Base-by-base conservation (phyloP, 352 stramenopile genomes). In the Pythium aristosporum region DNA sequence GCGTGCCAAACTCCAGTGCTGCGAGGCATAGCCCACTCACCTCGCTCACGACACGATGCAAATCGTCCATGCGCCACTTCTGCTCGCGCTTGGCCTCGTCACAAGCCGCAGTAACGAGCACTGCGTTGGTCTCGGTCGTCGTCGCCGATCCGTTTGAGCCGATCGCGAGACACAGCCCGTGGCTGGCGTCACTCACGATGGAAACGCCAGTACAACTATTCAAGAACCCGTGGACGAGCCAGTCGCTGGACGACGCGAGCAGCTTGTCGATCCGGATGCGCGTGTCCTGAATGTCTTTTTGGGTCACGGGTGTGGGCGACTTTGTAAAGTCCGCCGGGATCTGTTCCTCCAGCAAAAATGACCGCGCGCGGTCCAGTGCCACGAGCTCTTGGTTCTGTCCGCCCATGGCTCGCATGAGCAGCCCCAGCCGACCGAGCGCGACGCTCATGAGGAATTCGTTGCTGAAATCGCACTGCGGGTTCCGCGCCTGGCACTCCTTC, bases 291-390 rank as follows among this genome's bases (percentile, higher is more conserved):
- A 67, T 61, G n/a, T 67, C 25, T 21, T 52, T 43, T 23, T 67
- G 60, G 4, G 60, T 67, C 32, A 67, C 54, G n/a, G 60, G 28
- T 6, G 60, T 67, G 4, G 41, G 21, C 43, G 60, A 67, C n/a
- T 57, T 57, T 3, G 16, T 39, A 20, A 62, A 68, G 13, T 53
- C 37, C 9, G 36, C 47, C 0, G 73, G 75, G 52, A 83, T 77
- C 44, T 60, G 68, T 42, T 83, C 73, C 7, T 79, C 54, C 30
- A 80, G 42, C 0, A 82, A 30, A 47, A 82, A 82, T 34, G 64
- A 68, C 12, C 56, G 48, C 18, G 57, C 70, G 44, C 71, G 66
- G 10, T 65, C 57, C 11, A 70, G 56, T 20, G 39, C 16, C 12
- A 52, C 49, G 34, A 15, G 8, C 15, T 67, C 48, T 42, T 57